A percentile compares a stretch with the other conserved stretches of the same genome.
Conservation (phyloP, 148 eudicot genomes). For the Camellia japonica region DNA sequence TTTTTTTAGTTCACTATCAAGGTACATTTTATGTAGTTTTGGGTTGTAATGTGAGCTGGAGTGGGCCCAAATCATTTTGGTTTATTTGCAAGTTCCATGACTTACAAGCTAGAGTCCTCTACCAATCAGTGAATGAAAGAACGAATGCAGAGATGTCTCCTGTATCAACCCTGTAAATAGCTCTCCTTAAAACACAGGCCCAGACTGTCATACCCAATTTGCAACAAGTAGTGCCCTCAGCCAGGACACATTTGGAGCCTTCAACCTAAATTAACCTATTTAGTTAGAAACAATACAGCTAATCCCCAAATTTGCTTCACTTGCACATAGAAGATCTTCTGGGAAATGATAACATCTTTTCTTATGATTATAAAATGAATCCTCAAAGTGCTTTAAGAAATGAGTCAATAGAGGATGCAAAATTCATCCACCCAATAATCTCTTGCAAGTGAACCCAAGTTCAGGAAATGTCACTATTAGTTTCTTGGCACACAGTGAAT, state of each 20-base stretch:
- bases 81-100: neutral
- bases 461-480: neutral
- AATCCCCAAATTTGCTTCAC: neutral
- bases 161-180: neutral
- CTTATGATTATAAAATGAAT: neutral
- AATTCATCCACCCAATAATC: neutral
- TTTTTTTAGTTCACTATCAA: neutral
- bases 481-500: neutral
- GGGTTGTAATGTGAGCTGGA: neutral
- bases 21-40: neutral
- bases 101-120: neutral
- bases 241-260: neutral
- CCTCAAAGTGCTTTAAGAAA: neutral
- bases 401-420: constrained; percentile 4
- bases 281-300: neutral
- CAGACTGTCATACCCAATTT: neutral
- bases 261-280: neutral
- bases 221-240: neutral
- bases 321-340: neutral
- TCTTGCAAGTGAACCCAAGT: neutral
- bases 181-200: neutral
- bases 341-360: neutral
- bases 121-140: too few species aligned
- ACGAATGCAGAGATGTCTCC: neutral
- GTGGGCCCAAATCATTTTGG: neutral